phyloP scores from a whole-genome alignment of 148 eudicot genomes.

The Chenopodium quinoa region DNA sequence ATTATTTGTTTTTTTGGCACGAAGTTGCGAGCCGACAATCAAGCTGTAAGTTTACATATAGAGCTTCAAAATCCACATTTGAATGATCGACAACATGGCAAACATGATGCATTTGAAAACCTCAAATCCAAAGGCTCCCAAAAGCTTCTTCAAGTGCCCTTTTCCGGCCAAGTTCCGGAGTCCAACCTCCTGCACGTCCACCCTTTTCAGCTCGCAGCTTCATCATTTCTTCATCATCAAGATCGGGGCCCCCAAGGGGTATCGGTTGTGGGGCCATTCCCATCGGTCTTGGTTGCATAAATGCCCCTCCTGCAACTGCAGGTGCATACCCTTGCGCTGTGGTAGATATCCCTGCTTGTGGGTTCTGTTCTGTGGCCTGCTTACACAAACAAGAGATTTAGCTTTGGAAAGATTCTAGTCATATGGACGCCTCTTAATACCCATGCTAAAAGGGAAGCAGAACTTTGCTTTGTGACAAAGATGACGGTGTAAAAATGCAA shows the following conservation, averaged over 20 bases:
- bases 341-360: constrained; percentile 47
- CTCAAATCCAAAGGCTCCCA: constrained; percentile 72
- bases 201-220: constrained; percentile 68
- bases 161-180: constrained; percentile 57
- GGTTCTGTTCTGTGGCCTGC: constrained; percentile 48
- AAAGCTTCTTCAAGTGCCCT: constrained; percentile 96
- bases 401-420: background rate
- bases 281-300: constrained; percentile 69
- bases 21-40: background rate
- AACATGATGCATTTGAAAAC: background rate
- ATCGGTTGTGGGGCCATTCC: constrained; percentile 70
- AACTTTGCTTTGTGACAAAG: too few relatives aligned
- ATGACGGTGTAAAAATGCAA: too few relatives aligned
- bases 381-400: constrained; percentile 15
- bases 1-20: background rate
- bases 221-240: constrained; percentile 72
- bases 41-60: background rate
- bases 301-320: constrained; percentile 63
- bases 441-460: too few relatives aligned
- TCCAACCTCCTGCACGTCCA: constrained; percentile 88
- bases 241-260: constrained; percentile 51
- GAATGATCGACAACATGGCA: background rate
- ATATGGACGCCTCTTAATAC: too few relatives aligned
- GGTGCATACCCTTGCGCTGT: constrained; percentile 81
- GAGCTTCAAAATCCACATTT: background rate